These are phyloP conservation scores for Saccharata proteae DNA, from an alignment of 2,329 filamentous ascomycete genomes.

Conservation along the genomic window DNA sequence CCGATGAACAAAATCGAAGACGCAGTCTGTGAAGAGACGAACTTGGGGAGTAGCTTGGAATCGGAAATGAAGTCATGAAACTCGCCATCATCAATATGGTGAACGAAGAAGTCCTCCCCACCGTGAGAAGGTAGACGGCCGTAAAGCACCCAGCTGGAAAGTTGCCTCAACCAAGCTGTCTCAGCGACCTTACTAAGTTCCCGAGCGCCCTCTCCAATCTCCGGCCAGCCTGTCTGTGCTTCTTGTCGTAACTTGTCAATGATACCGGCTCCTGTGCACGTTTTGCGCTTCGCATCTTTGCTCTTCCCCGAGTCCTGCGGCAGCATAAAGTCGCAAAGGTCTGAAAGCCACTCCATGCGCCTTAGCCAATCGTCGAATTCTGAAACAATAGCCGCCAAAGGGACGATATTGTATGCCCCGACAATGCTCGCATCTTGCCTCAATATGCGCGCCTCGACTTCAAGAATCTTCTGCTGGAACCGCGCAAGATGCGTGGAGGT, in stretches of 20 bases:
- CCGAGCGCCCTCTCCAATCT: conserved; percentile 66
- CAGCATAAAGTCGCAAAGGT: conserved; percentile 57
- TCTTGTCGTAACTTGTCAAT: conserved; percentile 67
- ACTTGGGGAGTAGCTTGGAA: conserved; percentile 57
- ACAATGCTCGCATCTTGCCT: conserved; percentile 66
- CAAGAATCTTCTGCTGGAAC: conserved; percentile 74
- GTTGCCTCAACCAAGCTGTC: conserved; percentile 80
- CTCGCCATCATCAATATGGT: conserved; percentile 19
- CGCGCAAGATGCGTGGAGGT: conserved; percentile 59
- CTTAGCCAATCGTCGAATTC: conserved; percentile 84
- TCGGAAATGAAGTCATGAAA: conserved; percentile 38
- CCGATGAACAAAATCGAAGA: conserved; percentile 84
- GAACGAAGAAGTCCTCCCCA: conserved; percentile 75
- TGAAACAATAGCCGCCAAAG: conserved; percentile 68
- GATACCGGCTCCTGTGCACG: conserved; percentile 56
- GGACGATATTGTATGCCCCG: conserved; percentile 87
- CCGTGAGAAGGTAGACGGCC: conserved; percentile 70
- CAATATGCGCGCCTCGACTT: conserved; percentile 71
- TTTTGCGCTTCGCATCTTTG: conserved; percentile 1
- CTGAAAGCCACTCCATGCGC: conserved; percentile 76
- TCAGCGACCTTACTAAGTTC: conserved; percentile 69
- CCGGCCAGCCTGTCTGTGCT: conserved; percentile 75
- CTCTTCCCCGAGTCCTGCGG: conserved; percentile 16
- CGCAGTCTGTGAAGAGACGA: conserved; percentile 63
- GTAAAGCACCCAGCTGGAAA: conserved; percentile 84